phyloP scores from a whole-genome alignment of 768 basidiomycete genomes.

The Auricularia cornea region DNA sequence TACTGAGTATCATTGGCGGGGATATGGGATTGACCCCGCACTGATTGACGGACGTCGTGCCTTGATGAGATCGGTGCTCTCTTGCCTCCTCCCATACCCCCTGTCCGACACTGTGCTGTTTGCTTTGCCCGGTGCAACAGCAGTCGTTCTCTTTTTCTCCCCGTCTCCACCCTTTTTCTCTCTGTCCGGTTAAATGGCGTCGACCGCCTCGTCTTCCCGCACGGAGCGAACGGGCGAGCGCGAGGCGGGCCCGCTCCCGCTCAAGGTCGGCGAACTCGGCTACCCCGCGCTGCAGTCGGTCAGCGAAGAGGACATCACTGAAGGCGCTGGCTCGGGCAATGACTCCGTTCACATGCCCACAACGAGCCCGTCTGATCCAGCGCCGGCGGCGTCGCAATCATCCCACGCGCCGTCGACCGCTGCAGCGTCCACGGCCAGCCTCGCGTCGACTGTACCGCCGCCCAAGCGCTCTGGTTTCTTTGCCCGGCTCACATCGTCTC shows the following conservation, averaged over 20 bases:
- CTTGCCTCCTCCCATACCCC: not conserved
- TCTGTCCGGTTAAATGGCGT: not conserved
- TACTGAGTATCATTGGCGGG: no score
- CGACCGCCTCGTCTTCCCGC: not conserved
- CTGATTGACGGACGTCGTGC: no score
- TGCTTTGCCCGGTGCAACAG: not conserved
- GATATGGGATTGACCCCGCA: no score
- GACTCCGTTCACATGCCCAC: no score
- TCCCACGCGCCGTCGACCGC: conserved; percentile 23
- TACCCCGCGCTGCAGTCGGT: not conserved
- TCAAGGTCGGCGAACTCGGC: not conserved
- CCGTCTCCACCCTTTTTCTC: not conserved
- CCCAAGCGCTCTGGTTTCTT: conserved; percentile 1
- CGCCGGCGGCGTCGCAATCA: conserved; percentile 35
- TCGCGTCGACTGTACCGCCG: not conserved
- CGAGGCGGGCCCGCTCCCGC: not conserved
- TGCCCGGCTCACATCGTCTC: not conserved
- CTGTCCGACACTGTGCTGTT: not conserved
- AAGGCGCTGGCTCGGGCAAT: not conserved
- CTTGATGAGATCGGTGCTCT: not conserved
- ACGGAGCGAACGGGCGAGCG: not conserved
- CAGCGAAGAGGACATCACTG: not conserved
- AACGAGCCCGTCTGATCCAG: conserved; percentile 30
- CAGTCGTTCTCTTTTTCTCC: not conserved
- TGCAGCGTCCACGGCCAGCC: not conserved